Percentiles rank a stretch among this genome's conserved stretches.
phyloP scores from a whole-genome alignment of 495 filamentous ascomycete species.

The Rhizodiscina lignyota region DNA sequence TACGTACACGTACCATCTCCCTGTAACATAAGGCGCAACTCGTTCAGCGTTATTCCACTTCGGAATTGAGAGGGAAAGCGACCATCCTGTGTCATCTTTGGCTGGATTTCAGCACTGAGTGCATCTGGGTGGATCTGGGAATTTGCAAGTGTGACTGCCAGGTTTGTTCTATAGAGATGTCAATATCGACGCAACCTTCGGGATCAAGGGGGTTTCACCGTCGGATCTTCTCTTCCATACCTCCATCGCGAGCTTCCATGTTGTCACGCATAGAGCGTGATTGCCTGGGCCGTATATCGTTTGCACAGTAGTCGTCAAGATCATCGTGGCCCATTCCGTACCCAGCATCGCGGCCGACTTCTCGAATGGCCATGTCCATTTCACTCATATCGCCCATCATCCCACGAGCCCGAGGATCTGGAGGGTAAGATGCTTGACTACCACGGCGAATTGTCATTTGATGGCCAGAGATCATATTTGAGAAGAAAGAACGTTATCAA shows the following conservation, averaged over 20 bases:
- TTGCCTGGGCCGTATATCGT: neutral
- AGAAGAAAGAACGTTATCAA: no score
- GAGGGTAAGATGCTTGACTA: no score
- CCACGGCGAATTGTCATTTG: no score
- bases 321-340: no score
- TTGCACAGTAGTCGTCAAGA: no score
- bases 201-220: conserved; percentile 3
- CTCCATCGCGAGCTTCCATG: neutral
- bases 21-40: conserved; percentile 15
- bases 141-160: conserved; percentile 19
- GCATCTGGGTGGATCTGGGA: conserved; percentile 7
- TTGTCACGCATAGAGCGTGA: neutral
- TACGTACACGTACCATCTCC: neutral
- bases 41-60: conserved; percentile 15
- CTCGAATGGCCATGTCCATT: no score
- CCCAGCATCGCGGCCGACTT: no score
- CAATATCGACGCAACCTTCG: neutral
- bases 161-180: conserved; percentile 16
- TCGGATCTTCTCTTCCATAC: conserved; percentile 4
- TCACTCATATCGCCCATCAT: no score
- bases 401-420: no score
- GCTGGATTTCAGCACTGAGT: conserved; percentile 18
- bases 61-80: conserved; percentile 18
- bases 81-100: conserved; percentile 19
- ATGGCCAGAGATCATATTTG: no score